Evolutionary conservation across 129 eudicot genomes (phyloP).

Genomic region (Escallonia rubra): DNA sequence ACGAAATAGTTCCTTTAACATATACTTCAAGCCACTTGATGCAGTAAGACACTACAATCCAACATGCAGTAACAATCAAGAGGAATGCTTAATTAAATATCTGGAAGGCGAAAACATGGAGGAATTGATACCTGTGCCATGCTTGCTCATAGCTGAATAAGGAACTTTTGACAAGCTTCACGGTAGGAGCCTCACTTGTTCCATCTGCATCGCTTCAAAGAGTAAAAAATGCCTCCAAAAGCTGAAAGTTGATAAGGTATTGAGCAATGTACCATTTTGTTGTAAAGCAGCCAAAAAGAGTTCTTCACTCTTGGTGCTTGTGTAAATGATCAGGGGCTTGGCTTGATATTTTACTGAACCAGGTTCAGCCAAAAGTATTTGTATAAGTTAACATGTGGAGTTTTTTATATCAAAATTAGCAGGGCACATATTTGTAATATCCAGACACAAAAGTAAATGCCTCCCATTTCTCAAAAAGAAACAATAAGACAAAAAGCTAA

Average conservation of each 20-base stretch:
- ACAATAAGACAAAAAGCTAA: constrained; percentile 6
- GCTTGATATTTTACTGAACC: constrained; percentile 88
- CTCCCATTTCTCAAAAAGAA: too few relatives aligned
- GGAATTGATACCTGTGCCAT: constrained; percentile 76
- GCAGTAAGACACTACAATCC: too few relatives aligned
- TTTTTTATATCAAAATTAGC: too few relatives aligned
- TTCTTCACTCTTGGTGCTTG: constrained; percentile 90
- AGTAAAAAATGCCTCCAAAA: constrained; percentile 10
- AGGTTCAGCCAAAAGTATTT: constrained; percentile 5
- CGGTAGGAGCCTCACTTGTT: constrained; percentile 46
- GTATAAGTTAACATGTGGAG: neutral
- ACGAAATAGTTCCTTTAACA: too few relatives aligned
- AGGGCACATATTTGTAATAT: too few relatives aligned
- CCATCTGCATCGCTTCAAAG: constrained; percentile 51
- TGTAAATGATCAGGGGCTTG: constrained; percentile 72
- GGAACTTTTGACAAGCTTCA: constrained; percentile 94
- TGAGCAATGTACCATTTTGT: constrained; percentile 42
- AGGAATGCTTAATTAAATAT: too few relatives aligned
- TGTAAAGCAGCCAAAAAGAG: constrained; percentile 75
- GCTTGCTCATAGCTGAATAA: constrained; percentile 97
- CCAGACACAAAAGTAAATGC: too few relatives aligned
- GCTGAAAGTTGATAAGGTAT: constrained; percentile 13
- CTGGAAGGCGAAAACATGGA: too few relatives aligned
- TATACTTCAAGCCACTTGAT: too few relatives aligned
- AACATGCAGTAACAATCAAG: too few relatives aligned